phyloP scores from a whole-genome alignment of 345 rosid species.

The Syzygium aromaticum region DNA sequence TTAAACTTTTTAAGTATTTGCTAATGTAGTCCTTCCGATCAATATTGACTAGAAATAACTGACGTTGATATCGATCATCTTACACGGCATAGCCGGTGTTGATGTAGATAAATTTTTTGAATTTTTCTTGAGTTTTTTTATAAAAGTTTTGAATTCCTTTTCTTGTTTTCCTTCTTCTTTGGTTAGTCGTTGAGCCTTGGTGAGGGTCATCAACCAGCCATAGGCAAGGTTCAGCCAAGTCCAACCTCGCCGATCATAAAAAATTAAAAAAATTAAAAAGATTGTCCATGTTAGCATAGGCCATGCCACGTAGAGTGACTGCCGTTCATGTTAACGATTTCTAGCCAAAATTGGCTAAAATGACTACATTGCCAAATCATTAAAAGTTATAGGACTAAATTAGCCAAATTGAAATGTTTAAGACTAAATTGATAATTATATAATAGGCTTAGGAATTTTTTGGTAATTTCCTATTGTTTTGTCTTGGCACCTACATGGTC shows the following conservation, averaged over 20 bases:
- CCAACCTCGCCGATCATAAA: neutral
- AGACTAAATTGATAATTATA: neutral
- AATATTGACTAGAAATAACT: neutral
- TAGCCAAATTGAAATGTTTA: fast-evolving
- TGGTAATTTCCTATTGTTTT: neutral
- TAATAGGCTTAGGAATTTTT: neutral
- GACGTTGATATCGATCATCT: fast-evolving
- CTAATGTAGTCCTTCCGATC: fast-evolving
- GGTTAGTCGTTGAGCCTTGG: neutral
- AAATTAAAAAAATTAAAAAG: neutral
- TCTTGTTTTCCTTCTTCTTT: neutral
- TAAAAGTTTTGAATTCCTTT: neutral
- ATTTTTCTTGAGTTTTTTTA: neutral
- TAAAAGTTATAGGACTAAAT: neutral
- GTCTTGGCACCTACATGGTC: neutral
- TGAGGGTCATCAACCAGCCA: neutral
- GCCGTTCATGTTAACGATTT: neutral
- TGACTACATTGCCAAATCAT: neutral
- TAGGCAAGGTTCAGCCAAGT: too few relatives aligned
- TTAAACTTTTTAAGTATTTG: neutral
- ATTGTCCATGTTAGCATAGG: fast-evolving
- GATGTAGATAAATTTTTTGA: neutral
- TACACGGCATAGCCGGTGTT: fast-evolving
- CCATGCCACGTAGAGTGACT: fast-evolving
- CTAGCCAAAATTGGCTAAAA: fast-evolving